These are phyloP conservation scores for Bretschneidera sinensis DNA, from an alignment of 345 rosid genomes.

Conservation along the genomic window DNA sequence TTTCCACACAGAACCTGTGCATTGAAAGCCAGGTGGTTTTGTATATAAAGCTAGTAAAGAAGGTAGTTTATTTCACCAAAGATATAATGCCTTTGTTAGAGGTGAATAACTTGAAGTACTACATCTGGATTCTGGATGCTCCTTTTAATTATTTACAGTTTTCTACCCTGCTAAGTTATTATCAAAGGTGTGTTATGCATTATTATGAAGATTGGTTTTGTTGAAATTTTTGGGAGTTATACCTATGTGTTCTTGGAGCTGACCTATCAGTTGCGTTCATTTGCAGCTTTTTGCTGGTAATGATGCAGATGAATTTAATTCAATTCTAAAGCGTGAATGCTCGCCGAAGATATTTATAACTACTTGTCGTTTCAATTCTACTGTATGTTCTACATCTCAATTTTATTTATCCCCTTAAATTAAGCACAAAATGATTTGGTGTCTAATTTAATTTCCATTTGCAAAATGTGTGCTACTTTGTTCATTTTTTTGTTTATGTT, in stretches of 20 bases:
- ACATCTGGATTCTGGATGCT: background rate
- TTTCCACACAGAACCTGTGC: too few species aligned
- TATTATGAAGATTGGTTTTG: background rate
- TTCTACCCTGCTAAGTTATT: too few species aligned
- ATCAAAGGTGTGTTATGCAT: background rate
- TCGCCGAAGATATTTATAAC: constrained; percentile 75
- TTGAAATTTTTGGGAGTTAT: too few species aligned
- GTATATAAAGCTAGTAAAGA: too few species aligned
- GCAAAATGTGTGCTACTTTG: constrained; percentile 3
- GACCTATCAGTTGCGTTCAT: background rate
- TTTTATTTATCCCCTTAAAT: background rate
- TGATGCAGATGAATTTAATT: constrained; percentile 86
- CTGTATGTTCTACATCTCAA: constrained; percentile 42
- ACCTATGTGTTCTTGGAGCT: background rate
- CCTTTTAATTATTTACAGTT: background rate
- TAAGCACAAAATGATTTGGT: background rate
- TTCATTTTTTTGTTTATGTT: constrained; percentile 5
- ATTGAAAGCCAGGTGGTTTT: too few species aligned
- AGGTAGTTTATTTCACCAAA: too few species aligned
- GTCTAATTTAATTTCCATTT: background rate
- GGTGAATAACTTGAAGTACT: too few species aligned
- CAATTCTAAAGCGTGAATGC: constrained; percentile 48
- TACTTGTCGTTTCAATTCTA: constrained; percentile 88
- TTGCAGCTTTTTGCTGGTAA: constrained; percentile 75
- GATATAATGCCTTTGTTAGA: too few species aligned